These are phyloP conservation scores for Chondrostereum purpureum DNA, from an alignment of 1,284 basidiomycete genomes.

Conservation along the genomic window DNA sequence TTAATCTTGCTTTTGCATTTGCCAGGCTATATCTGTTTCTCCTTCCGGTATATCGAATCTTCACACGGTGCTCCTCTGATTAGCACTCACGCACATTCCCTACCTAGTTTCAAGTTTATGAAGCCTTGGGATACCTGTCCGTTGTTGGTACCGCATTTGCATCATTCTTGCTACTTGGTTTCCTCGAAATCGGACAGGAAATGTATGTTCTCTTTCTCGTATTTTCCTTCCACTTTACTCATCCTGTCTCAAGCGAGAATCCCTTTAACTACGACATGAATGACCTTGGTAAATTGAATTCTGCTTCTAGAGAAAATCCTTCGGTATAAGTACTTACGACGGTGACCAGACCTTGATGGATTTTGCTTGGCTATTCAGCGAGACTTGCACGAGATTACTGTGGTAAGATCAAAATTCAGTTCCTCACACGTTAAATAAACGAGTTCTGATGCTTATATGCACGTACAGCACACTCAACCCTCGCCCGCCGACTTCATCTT, in stretches of 20 bases:
- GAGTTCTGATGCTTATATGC: too few species aligned
- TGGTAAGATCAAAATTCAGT: too few species aligned
- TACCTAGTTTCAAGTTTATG: conserved; percentile 50
- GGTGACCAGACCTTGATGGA: conserved; percentile 46
- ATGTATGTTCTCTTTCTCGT: conserved; percentile 35
- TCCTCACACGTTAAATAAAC: too few species aligned
- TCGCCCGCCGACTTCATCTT: conserved; percentile 48
- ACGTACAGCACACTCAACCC: conserved; percentile 41
- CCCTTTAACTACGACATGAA: conserved; percentile 66
- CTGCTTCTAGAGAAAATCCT: too few species aligned
- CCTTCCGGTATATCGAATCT: conserved; percentile 42
- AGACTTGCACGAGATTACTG: conserved; percentile 64
- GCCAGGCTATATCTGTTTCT: conserved; percentile 58
- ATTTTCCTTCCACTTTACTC: not conserved
- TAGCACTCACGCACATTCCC: not conserved
- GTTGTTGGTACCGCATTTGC: conserved; percentile 59
- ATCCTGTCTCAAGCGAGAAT: conserved; percentile 43
- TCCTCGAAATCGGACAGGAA: conserved; percentile 67
- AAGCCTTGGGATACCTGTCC: conserved; percentile 42
- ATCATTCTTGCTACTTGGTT: conserved; percentile 57
- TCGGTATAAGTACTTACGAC: too few species aligned
- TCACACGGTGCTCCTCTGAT: not conserved
- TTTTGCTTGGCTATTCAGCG: conserved; percentile 59
- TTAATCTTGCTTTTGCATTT: too few species aligned
- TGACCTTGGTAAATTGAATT: conserved; percentile 43